A percentile compares a stretch with the other conserved stretches of the same genome.
These are phyloP conservation scores for Colletotrichum cuscutae DNA, from an alignment of 2,329 filamentous ascomycete species.

Conservation along the genomic window DNA sequence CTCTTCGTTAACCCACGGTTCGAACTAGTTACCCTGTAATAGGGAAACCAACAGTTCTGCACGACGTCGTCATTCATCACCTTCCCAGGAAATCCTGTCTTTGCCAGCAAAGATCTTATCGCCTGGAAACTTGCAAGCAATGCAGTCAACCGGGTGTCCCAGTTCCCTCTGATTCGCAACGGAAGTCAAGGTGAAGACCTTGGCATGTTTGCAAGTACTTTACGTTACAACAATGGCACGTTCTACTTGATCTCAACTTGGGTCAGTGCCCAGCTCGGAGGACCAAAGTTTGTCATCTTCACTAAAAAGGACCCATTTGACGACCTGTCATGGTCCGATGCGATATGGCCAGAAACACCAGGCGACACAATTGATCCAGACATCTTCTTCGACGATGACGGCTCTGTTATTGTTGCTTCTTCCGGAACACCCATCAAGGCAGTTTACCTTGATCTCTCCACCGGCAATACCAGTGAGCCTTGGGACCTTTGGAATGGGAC, in stretches of 20 bases:
- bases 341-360: constrained; percentile 34
- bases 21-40: too few relatives aligned
- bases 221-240: constrained; percentile 51
- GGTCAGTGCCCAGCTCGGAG: background rate
- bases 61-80: constrained; percentile 61
- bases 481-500: constrained; percentile 56
- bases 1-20: too few relatives aligned
- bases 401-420: constrained; percentile 43
- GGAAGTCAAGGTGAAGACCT: constrained; percentile 4
- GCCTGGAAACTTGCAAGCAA: constrained; percentile 58
- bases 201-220: constrained; percentile 58
- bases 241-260: constrained; percentile 49
- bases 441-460: constrained; percentile 45
- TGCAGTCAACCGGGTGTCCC: constrained; percentile 47
- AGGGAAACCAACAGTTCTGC: too few relatives aligned
- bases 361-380: constrained; percentile 53
- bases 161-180: constrained; percentile 45
- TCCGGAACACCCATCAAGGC: constrained; percentile 37
- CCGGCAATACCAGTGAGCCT: constrained; percentile 44
- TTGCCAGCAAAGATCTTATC: constrained; percentile 60
- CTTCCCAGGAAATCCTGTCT: constrained; percentile 63
- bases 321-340: constrained; percentile 39
- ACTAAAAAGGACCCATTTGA: constrained; percentile 33
- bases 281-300: constrained; percentile 24
- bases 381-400: constrained; percentile 61